phyloP scores from a whole-genome alignment of 345 rosid genomes.

The Euclidium syriacum region DNA sequence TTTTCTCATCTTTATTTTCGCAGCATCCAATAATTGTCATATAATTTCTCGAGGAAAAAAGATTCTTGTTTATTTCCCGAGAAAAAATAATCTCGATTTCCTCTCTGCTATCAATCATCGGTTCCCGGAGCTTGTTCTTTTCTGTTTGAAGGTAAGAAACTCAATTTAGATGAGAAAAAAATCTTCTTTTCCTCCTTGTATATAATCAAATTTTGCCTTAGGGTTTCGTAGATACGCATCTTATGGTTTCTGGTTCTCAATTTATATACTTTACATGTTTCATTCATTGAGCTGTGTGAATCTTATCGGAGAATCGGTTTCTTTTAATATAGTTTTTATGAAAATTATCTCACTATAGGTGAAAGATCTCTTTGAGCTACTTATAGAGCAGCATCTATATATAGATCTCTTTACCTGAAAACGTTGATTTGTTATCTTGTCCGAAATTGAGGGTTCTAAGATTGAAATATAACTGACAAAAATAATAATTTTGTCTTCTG shows the following conservation, averaged over 20 bases:
- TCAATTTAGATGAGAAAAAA: neutral
- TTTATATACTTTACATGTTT: neutral
- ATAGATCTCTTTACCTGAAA: constrained; percentile 23
- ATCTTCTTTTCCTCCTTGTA: neutral
- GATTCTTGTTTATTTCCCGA: constrained; percentile 27
- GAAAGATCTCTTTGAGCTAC: constrained; percentile 8
- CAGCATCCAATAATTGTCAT: constrained; percentile 34
- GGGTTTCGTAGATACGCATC: constrained; percentile 9
- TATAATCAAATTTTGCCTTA: constrained; percentile 6
- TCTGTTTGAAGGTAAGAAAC: constrained; percentile 19
- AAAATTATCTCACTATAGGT: constrained; percentile 8
- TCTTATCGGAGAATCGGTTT: constrained; percentile 19
- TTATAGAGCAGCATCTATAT: constrained; percentile 12
- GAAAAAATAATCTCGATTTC: constrained; percentile 16
- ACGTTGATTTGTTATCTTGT: constrained; percentile 13
- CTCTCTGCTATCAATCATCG: constrained; percentile 11
- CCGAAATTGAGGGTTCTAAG: constrained; percentile 15
- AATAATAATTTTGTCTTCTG: neutral
- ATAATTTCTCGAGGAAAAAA: constrained; percentile 20
- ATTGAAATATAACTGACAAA: constrained; percentile 2
- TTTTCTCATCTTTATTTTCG: neutral
- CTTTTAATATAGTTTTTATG: constrained; percentile 16
- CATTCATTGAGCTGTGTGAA: neutral
- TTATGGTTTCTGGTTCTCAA: constrained; percentile 18
- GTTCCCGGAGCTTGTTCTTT: constrained; percentile 11